Evolutionary conservation across 164 flowering plant genomes (phyloP), one percentile per base, ranked within the genome.

Genomic region (Sextonia rubra): DNA sequence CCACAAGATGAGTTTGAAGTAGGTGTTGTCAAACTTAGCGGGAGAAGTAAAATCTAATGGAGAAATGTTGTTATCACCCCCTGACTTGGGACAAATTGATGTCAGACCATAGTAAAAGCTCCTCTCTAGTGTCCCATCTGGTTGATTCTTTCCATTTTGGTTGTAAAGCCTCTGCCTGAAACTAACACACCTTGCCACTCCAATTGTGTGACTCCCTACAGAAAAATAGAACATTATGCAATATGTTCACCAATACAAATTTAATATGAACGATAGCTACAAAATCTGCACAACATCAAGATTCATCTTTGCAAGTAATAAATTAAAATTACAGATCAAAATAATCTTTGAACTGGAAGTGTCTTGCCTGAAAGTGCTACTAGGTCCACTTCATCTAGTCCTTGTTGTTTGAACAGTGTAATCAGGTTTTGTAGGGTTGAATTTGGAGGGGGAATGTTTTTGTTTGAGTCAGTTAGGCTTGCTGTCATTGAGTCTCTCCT

Each of bases 161-260:
- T 91, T 92, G 88, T 90, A 90, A 17, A 92, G 84, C 78, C 98
- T 83, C 71, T 91, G 93, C 89, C 80, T 92, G 86, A 94, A 92
- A 47, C 82, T 83, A 69, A 69, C 82, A 77, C 98, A 94, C 81
- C 97, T 86, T 68, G 99, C 96, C 71, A 85, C 77, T 52, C 99
- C 99, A 72, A 90, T 89, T 6, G 97, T 91, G 64, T 94, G 98
- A 8, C 86, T 86, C 74, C 99, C 99, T 92, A 82, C 52, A 73
- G 49, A 4, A 9, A 52, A 20, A 18, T 15, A 15, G 27, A 56
- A 63, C 37, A 29, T 17, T 27, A 29, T 17, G 44, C 17, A 64
- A 30, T 30, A 17, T 29, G 67, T 29, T 64, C 30, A 29, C 15
- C 27, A 47, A 30, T 18, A 18, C 5, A 64, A 64, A 2, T 64